phyloP scores from a whole-genome alignment of 495 filamentous ascomycete genomes.

The Penicillium steckii region DNA sequence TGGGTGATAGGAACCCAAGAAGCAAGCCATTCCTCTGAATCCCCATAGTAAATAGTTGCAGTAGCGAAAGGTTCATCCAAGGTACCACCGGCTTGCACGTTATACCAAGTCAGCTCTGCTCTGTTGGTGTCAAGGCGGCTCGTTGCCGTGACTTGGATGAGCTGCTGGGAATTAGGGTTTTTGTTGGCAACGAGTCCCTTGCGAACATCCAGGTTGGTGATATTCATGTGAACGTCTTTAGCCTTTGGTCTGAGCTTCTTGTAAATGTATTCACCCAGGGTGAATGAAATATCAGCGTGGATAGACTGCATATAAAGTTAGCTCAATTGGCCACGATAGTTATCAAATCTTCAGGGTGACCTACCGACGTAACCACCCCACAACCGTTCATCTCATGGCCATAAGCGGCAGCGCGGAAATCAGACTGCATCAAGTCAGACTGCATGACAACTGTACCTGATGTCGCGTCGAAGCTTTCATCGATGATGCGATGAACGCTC shows the following conservation, averaged over 20 bases:
- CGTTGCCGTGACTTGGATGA: constrained; percentile 16
- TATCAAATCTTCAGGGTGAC: neutral
- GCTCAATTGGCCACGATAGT: neutral
- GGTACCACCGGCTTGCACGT: constrained; percentile 7
- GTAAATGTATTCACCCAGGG: constrained; percentile 26
- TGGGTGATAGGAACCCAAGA: constrained; percentile 28
- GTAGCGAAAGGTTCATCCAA: constrained; percentile 23
- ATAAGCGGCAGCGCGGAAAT: constrained; percentile 25
- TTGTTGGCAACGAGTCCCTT: constrained; percentile 27
- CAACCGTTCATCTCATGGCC: constrained; percentile 41
- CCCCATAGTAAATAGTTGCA: constrained; percentile 16
- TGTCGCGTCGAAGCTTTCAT: constrained; percentile 15
- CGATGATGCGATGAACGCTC: constrained; percentile 25
- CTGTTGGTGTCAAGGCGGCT: constrained; percentile 2
- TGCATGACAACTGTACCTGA: constrained; percentile 20
- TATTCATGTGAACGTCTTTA: constrained; percentile 20
- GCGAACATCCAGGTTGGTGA: constrained; percentile 33
- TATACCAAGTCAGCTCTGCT: neutral
- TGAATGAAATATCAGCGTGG: constrained; percentile 31
- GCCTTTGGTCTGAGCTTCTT: constrained; percentile 11
- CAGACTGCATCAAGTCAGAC: constrained; percentile 35
- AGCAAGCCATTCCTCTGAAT: constrained; percentile 14
- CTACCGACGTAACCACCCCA: constrained; percentile 38
- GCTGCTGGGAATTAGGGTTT: constrained; percentile 11
- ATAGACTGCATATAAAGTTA: constrained; percentile 20